phyloP scores from a whole-genome alignment of 305 asterid genomes.

The Fraxinus xanthoxyloides region DNA sequence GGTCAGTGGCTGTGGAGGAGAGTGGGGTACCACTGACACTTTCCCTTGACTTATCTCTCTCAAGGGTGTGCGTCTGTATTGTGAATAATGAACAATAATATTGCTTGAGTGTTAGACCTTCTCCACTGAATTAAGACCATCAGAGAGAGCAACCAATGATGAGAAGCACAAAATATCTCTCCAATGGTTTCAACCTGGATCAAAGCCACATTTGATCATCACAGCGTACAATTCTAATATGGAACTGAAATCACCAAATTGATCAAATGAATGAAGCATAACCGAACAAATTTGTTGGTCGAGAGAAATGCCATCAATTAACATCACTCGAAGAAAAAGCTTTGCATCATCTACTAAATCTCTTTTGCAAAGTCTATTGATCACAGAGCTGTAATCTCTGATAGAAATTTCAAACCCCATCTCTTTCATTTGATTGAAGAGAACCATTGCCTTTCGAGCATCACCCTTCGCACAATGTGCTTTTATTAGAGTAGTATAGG shows the following conservation, averaged over 20 bases:
- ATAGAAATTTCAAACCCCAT: slow-evolving; percentile 58
- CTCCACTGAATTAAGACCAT: not conserved
- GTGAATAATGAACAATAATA: not conserved
- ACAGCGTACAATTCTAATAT: slow-evolving; percentile 41
- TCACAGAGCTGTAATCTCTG: slow-evolving; percentile 73
- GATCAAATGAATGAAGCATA: slow-evolving; percentile 37
- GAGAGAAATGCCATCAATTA: slow-evolving; percentile 44
- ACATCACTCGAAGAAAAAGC: slow-evolving; percentile 53
- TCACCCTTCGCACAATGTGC: slow-evolving; percentile 81
- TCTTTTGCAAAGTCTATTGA: slow-evolving; percentile 78
- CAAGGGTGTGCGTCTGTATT: not conserved
- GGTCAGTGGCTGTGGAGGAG: not conserved
- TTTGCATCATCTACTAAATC: slow-evolving; percentile 44
- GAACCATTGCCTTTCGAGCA: slow-evolving; percentile 45
- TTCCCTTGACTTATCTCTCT: not conserved
- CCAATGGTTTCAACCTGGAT: slow-evolving; percentile 34
- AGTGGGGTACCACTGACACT: not conserved
- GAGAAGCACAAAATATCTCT: slow-evolving; percentile 22
- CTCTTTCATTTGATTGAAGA: slow-evolving; percentile 58
- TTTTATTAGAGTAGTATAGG: slow-evolving; percentile 69
- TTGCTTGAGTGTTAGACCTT: not conserved
- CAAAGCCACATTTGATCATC: slow-evolving; percentile 58
- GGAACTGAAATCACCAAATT: slow-evolving; percentile 33
- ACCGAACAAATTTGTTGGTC: slow-evolving; percentile 46
- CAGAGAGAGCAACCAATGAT: not conserved